These are phyloP conservation scores for Xylariaceae sp. DNA, from an alignment of 2,329 filamentous ascomycete species.

Conservation along the genomic window DNA sequence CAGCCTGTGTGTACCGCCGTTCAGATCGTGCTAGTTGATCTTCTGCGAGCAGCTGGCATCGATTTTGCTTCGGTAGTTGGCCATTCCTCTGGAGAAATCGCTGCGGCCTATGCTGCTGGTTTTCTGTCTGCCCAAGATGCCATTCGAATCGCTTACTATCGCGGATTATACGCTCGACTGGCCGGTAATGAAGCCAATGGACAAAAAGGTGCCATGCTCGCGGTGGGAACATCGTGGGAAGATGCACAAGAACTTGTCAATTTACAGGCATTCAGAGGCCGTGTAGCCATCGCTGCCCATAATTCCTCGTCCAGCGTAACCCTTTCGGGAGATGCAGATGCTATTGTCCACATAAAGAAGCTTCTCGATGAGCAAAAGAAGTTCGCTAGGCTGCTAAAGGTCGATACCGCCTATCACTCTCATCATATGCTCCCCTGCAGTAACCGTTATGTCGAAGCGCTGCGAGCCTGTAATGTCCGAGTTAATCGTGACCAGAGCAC, in stretches of 20 bases:
- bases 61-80: slow-evolving; percentile 30
- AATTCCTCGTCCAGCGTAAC: slow-evolving; percentile 49
- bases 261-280: slow-evolving; percentile 36
- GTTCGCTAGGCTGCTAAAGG: slow-evolving; percentile 43
- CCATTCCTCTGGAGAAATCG: slow-evolving; percentile 51
- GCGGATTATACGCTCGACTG: slow-evolving; percentile 45
- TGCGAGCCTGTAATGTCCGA: slow-evolving; percentile 13
- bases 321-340: slow-evolving; percentile 43
- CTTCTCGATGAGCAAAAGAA: slow-evolving; percentile 35
- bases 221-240: slow-evolving; percentile 48
- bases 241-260: slow-evolving; percentile 43
- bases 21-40: slow-evolving; percentile 33
- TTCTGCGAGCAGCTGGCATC: slow-evolving; percentile 21
- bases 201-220: slow-evolving; percentile 54
- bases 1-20: slow-evolving; percentile 40
- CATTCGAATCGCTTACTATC: slow-evolving; percentile 53
- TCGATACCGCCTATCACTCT: slow-evolving; percentile 51
- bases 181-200: background rate
- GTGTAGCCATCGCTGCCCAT: slow-evolving; percentile 40
- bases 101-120: slow-evolving; percentile 55
- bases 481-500: slow-evolving; percentile 6
- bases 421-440: slow-evolving; percentile 45
- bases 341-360: slow-evolving; percentile 35
- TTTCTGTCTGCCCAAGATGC: slow-evolving; percentile 50
- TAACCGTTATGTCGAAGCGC: slow-evolving; percentile 24